These are phyloP conservation scores for Pichia paraexigua DNA, from an alignment of 805 yeast genomes.

Conservation along the genomic window DNA sequence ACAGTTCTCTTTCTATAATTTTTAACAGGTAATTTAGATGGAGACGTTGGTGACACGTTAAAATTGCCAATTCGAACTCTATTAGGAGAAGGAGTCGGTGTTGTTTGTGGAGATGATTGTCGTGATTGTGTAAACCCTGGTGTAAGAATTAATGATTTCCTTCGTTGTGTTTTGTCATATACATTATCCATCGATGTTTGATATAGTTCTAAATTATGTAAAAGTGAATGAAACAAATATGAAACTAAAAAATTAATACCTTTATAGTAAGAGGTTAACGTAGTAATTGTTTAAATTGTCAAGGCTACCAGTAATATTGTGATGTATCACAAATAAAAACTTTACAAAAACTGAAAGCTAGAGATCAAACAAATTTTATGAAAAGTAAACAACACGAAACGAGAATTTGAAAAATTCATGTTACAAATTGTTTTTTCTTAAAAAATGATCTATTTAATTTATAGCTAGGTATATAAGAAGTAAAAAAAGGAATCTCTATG, in stretches of 20 bases:
- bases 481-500: too few relatives aligned
- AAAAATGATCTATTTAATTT: too few relatives aligned
- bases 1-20: background rate
- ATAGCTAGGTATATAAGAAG: background rate
- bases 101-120: background rate
- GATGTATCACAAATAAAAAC: background rate
- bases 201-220: background rate
- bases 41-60: background rate
- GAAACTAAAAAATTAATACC: background rate
- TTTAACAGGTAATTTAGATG: slow-evolving; percentile 4
- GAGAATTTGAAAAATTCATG: background rate
- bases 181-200: background rate
- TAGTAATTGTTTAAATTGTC: background rate
- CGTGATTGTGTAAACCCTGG: background rate
- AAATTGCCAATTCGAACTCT: background rate
- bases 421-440: too few relatives aligned
- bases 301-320: background rate
- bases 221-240: background rate
- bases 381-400: background rate
- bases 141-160: slow-evolving; percentile 6
- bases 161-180: background rate
- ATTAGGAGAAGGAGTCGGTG: slow-evolving; percentile 5
- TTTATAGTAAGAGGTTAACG: too few relatives aligned
- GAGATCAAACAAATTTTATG: background rate
- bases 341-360: background rate